Evolutionary conservation across 169 alveolate species (phyloP).

Genomic region (Toxoplasma gondii): DNA sequence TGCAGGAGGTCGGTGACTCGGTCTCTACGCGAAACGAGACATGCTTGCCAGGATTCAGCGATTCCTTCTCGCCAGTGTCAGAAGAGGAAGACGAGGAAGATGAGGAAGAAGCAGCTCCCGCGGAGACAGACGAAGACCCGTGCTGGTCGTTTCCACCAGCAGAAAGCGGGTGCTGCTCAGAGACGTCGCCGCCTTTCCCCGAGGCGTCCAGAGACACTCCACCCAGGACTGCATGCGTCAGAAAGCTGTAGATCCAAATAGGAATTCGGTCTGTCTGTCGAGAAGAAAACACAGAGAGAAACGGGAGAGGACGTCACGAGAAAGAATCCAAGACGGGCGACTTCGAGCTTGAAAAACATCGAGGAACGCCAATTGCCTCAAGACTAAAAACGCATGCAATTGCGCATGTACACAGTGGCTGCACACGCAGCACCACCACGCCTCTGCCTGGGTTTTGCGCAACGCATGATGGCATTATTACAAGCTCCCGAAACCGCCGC

Average conservation of each 20-base stretch:
- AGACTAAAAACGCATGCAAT: too few species aligned
- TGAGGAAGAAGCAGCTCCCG: neutral
- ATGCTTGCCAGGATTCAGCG: neutral
- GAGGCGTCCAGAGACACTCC: neutral
- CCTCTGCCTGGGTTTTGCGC: too few species aligned
- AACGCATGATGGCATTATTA: too few species aligned
- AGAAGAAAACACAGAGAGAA: neutral
- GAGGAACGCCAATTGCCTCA: too few species aligned
- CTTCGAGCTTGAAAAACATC: too few species aligned
- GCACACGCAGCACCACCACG: too few species aligned
- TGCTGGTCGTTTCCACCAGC: neutral
- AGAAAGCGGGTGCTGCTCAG: neutral
- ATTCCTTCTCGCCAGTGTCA: neutral
- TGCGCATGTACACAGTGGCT: too few species aligned
- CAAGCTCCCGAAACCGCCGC: too few species aligned
- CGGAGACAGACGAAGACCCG: neutral
- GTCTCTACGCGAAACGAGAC: neutral
- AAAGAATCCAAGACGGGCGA: too few species aligned
- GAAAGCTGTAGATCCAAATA: constrained; percentile 47
- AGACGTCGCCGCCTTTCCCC: neutral
- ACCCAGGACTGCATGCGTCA: constrained; percentile 37
- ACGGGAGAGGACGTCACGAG: too few species aligned
- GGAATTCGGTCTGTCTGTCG: constrained; percentile 46
- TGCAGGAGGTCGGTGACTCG: neutral
- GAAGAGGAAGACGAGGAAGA: too few species aligned